phyloP scores from a whole-genome alignment of 2,329 filamentous ascomycete species.

The Esteya vermicola region DNA sequence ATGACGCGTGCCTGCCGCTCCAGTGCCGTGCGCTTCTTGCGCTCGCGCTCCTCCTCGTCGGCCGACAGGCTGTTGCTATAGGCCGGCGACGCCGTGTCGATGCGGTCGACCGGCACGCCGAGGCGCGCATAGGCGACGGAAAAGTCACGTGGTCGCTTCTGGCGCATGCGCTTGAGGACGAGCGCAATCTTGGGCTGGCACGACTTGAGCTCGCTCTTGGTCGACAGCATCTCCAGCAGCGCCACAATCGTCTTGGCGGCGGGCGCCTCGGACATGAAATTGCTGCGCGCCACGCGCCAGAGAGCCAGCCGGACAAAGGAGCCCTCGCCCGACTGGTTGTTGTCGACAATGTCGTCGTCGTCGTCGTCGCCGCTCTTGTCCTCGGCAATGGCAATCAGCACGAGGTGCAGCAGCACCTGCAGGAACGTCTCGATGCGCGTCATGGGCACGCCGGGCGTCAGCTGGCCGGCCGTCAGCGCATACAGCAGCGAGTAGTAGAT shows the following conservation, averaged over 20 bases:
- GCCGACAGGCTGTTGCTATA: constrained; percentile 38
- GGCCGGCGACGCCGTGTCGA: constrained; percentile 73
- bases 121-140: constrained; percentile 49
- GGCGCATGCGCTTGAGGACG: constrained; percentile 71
- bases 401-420: constrained; percentile 78
- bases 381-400: constrained; percentile 74
- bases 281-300: constrained; percentile 45
- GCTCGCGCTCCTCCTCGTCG: constrained; percentile 61
- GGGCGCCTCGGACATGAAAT: constrained; percentile 35
- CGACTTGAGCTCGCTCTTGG: constrained; percentile 62
- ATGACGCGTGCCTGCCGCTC: constrained; percentile 88
- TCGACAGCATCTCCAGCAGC: constrained; percentile 45
- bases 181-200: constrained; percentile 75
- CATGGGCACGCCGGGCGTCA: constrained; percentile 60
- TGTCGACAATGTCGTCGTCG: neutral
- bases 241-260: constrained; percentile 48
- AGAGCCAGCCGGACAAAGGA: constrained; percentile 67
- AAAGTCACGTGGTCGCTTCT: constrained; percentile 64
- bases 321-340: too few species aligned
- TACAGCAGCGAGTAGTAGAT: constrained; percentile 82
- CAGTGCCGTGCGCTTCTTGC: constrained; percentile 80
- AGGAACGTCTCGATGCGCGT: constrained; percentile 84
- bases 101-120: constrained; percentile 58
- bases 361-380: constrained; percentile 46
- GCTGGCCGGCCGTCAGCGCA: constrained; percentile 51